Conservation (phyloP, 116 monocot species). For the Posidonia oceanica region DNA sequence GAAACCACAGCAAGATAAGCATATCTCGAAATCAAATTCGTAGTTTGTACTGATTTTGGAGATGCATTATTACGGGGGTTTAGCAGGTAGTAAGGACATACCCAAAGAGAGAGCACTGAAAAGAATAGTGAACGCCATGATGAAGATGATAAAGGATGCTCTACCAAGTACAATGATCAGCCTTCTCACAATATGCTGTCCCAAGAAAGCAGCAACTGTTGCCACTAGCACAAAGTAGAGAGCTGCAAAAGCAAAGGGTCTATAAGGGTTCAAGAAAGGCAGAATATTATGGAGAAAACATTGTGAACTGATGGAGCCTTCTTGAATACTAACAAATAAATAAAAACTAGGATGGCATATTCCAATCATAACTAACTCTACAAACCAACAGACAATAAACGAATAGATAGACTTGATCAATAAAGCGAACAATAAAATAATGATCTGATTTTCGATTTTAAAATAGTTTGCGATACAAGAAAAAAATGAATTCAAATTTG, state of each 20-base stretch:
- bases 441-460: too few species aligned
- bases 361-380: too few species aligned
- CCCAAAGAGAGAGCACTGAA: slow-evolving; percentile 73
- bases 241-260: slow-evolving; percentile 25
- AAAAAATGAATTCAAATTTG: too few species aligned
- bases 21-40: background rate
- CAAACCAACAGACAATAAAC: too few species aligned
- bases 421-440: too few species aligned
- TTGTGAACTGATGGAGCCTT: too few species aligned
- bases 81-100: slow-evolving; percentile 9
- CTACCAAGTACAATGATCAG: slow-evolving; percentile 72
- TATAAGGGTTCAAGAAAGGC: background rate
- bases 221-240: slow-evolving; percentile 47
- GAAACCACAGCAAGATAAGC: background rate
- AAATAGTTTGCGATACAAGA: too few species aligned
- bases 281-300: too few species aligned
- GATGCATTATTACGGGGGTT: background rate
- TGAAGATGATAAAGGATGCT: slow-evolving; percentile 84
- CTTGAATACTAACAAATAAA: background rate
- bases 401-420: too few species aligned
- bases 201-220: slow-evolving; percentile 45
- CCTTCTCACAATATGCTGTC: slow-evolving; percentile 57
- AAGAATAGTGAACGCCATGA: slow-evolving; percentile 77
- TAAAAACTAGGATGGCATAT: background rate
- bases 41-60: background rate